Percentiles rank a stretch among this genome's conserved stretches.
Conservation (phyloP, 768 basidiomycete genomes). For the Antrodiella citrinella region DNA sequence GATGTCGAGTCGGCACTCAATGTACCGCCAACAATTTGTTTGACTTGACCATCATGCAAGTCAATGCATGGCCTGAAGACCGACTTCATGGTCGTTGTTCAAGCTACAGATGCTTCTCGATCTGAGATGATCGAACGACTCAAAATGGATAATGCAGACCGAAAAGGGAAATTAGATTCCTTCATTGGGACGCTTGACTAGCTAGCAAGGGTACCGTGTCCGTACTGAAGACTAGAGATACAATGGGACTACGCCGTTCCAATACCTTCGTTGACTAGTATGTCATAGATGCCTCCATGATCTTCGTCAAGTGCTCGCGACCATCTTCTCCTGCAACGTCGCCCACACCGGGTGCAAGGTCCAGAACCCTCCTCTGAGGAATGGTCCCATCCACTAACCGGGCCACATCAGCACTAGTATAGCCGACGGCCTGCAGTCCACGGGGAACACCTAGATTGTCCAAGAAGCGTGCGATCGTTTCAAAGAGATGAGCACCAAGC, state of each 20-base stretch:
- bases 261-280: conserved; percentile 41
- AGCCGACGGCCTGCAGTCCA: conserved; percentile 78
- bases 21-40: conserved; percentile 96
- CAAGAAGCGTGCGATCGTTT: conserved; percentile 84
- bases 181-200: neutral
- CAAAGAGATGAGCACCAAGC: conserved; percentile 70
- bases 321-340: conserved; percentile 79
- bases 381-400: conserved; percentile 85
- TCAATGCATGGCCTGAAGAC: conserved; percentile 93
- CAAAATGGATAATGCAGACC: neutral
- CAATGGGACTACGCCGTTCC: neutral
- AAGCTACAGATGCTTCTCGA: neutral
- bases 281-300: conserved; percentile 73
- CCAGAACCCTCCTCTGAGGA: conserved; percentile 87
- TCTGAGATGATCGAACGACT: neutral
- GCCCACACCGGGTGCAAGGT: conserved; percentile 87
- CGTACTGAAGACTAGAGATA: neutral
- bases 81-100: conserved; percentile 3
- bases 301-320: conserved; percentile 68
- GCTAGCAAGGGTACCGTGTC: no score
- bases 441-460: conserved; percentile 80
- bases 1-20: conserved; percentile 45
- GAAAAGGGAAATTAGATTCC: neutral
- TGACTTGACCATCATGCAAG: conserved; percentile 90
- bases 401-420: conserved; percentile 55